Evolutionary conservation across 1,139 yeast species (phyloP).

Genomic region (Diutina ranongensis): DNA sequence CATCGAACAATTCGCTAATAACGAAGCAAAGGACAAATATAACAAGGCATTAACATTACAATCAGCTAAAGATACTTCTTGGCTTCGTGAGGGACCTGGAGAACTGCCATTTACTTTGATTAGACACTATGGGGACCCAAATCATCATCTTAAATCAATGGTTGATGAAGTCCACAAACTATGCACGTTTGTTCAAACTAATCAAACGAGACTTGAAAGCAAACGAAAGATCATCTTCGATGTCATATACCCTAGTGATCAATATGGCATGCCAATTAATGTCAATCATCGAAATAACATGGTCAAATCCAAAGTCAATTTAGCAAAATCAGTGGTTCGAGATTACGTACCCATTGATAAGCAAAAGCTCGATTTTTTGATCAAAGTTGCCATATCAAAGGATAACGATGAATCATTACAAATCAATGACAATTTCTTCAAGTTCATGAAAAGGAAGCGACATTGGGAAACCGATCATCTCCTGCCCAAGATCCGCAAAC

Average conservation of each 20-base stretch:
- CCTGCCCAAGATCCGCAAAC: conserved; percentile 10
- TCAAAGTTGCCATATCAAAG: conserved; percentile 10
- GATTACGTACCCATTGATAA: conserved; percentile 16
- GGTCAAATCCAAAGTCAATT: conserved; percentile 16
- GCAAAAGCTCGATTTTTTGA: conserved; percentile 12
- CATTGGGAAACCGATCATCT: conserved; percentile 9
- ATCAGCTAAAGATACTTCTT: conserved; percentile 8
- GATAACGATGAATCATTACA: conserved; percentile 7
- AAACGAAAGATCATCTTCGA: conserved; percentile 14
- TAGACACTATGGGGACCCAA: not conserved
- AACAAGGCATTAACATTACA: conserved; percentile 7
- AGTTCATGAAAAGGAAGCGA: conserved; percentile 17
- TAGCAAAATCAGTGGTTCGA: conserved; percentile 14
- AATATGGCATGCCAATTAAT: conserved; percentile 23
- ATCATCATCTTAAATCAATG: conserved; percentile 16
- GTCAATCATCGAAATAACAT: conserved; percentile 18
- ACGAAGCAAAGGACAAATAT: conserved; percentile 6
- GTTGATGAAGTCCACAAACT: conserved; percentile 10
- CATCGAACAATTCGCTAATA: conserved; percentile 18
- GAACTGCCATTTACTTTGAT: conserved; percentile 6
- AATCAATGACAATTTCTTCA: conserved; percentile 21
- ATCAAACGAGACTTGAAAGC: not conserved
- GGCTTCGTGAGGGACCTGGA: conserved; percentile 7
- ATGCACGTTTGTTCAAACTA: not conserved
- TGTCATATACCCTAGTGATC: conserved; percentile 21